Conservation (phyloP, 306 rosid species). For the Heteromeles arbutifolia region DNA sequence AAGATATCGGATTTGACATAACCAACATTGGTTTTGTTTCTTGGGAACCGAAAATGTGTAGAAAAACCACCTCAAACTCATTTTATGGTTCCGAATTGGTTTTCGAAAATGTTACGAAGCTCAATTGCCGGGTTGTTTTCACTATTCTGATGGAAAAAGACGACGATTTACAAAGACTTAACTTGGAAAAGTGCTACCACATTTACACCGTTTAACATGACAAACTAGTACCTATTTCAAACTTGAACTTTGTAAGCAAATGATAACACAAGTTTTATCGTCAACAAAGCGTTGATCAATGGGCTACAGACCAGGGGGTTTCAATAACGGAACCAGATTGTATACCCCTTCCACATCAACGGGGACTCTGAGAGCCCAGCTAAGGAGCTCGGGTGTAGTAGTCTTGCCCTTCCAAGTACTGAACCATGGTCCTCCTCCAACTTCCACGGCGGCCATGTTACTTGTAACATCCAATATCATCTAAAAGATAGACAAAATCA, state of each 20-base stretch:
- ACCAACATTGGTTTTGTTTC: too few species aligned
- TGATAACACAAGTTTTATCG: not conserved
- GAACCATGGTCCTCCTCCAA: constrained; percentile 98
- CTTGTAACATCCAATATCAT: constrained; percentile 67
- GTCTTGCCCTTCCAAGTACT: constrained; percentile 77
- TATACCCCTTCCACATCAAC: constrained; percentile 47
- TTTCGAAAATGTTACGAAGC: too few species aligned
- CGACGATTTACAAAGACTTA: not conserved
- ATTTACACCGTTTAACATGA: too few species aligned
- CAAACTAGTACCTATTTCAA: not conserved
- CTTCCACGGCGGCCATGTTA: constrained; percentile 79
- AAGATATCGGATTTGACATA: too few species aligned
- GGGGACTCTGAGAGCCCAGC: constrained; percentile 46
- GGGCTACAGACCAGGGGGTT: constrained; percentile 82
- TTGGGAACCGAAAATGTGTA: too few species aligned
- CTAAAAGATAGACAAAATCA: constrained; percentile 31
- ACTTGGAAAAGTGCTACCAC: too few species aligned
- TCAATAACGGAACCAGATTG: constrained; percentile 46
- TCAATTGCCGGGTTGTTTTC: too few species aligned
- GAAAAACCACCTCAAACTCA: not conserved
- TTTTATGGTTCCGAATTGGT: too few species aligned
- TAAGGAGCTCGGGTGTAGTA: constrained; percentile 36
- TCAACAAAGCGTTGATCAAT: not conserved
- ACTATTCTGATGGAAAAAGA: too few species aligned
- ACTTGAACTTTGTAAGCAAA: not conserved